A percentile compares a stretch with the other conserved stretches of the same genome.
These are phyloP conservation scores for Aaosphaeria pasadenensis DNA, from an alignment of 2,329 filamentous ascomycete species.

Conservation along the genomic window DNA sequence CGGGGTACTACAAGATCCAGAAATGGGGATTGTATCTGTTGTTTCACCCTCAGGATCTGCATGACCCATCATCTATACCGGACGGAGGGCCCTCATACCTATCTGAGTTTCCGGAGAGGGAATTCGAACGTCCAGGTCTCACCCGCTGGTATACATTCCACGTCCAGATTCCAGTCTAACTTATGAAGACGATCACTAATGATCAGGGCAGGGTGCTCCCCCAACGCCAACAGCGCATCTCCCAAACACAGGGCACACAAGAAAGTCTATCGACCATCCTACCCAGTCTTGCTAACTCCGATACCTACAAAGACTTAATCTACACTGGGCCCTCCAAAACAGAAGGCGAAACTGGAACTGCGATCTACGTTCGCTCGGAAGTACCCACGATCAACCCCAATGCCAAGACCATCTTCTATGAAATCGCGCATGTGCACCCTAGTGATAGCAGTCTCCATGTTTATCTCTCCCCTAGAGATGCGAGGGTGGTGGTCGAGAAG, in stretches of 20 bases:
- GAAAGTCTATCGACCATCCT: conserved; percentile 11
- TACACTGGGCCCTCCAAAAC: conserved; percentile 21
- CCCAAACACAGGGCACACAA: conserved; percentile 13
- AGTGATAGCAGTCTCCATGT: conserved; percentile 75
- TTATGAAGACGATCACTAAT: neutral
- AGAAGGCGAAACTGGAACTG: conserved; percentile 29
- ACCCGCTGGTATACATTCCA: conserved; percentile 15
- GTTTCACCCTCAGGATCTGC: conserved; percentile 21
- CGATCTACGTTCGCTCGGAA: conserved; percentile 25
- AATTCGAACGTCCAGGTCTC: conserved; percentile 14
- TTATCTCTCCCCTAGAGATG: conserved; percentile 74
- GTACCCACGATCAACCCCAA: conserved; percentile 23
- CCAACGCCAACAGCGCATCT: conserved; percentile 21
- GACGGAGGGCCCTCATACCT: conserved; percentile 22
- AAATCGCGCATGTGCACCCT: conserved; percentile 64
- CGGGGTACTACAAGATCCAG: conserved; percentile 27
- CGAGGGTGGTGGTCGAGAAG: conserved; percentile 64
- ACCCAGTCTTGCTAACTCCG: conserved; percentile 15
- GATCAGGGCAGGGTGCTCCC: conserved; percentile 17
- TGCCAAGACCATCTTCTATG: conserved; percentile 30
- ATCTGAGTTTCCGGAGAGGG: conserved; percentile 15
- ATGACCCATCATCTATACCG: conserved; percentile 21
- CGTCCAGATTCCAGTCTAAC: neutral
- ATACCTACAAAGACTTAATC: conserved; percentile 12
- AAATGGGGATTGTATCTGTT: conserved; percentile 26